phyloP scores from a whole-genome alignment of 2,329 filamentous ascomycete genomes.

The Colletotrichum truncatum region DNA sequence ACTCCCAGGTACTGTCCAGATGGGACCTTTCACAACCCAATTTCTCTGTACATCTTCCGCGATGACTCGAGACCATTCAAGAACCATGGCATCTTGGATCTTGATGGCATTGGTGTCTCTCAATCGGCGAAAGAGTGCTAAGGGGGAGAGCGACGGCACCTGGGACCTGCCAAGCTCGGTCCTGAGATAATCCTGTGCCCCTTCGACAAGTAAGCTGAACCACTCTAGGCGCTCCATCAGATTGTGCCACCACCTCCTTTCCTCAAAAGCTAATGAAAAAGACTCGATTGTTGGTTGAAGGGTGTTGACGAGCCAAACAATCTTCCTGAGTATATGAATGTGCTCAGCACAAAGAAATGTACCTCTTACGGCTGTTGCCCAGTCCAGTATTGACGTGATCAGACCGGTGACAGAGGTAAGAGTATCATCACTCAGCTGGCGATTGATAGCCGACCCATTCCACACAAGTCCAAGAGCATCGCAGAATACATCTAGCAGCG shows the following conservation, averaged over 20 bases:
- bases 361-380: conserved; percentile 26
- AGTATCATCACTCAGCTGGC: conserved; percentile 45
- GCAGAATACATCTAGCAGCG: conserved; percentile 60
- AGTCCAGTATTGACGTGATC: conserved; percentile 34
- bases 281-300: conserved; percentile 32
- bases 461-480: conserved; percentile 51
- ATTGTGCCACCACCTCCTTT: conserved; percentile 7
- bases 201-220: conserved; percentile 15
- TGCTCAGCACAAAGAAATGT: conserved; percentile 31
- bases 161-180: not conserved
- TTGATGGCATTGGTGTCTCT: not conserved
- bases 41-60: conserved; percentile 53
- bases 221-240: not conserved
- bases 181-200: conserved; percentile 19
- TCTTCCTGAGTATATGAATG: conserved; percentile 35
- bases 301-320: conserved; percentile 29
- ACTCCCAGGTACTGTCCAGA: conserved; percentile 50
- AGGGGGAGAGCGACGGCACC: not conserved
- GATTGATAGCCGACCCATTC: conserved; percentile 43
- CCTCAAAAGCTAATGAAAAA: conserved; percentile 18
- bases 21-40: conserved; percentile 48
- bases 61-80: conserved; percentile 53
- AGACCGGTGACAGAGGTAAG: conserved; percentile 39
- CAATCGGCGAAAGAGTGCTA: conserved; percentile 34
- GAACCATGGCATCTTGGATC: conserved; percentile 41